Percentiles rank a stretch among this genome's conserved stretches.
Conservation (phyloP, 2,329 filamentous ascomycete species). For the Monosporascus sp. region DNA sequence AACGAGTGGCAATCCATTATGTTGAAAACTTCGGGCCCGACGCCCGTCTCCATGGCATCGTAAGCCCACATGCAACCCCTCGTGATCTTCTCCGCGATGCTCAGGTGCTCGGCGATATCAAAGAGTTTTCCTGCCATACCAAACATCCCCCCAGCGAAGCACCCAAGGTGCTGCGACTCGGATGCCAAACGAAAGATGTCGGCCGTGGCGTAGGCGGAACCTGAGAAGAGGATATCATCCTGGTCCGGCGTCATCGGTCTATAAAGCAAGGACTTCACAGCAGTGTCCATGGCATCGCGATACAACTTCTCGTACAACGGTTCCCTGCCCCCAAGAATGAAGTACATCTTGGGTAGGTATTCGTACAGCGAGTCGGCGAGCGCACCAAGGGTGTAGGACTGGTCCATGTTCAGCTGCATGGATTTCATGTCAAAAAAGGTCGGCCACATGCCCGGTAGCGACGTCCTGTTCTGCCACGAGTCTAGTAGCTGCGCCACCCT, state of each 20-base stretch:
- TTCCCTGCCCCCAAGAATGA: conserved; percentile 61
- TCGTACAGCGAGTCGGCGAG: conserved; percentile 54
- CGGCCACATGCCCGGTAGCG: conserved; percentile 75
- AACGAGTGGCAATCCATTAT: conserved; percentile 37
- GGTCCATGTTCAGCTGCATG: conserved; percentile 36
- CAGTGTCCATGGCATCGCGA: conserved; percentile 52
- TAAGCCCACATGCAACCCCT: conserved; percentile 58
- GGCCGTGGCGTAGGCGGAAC: conserved; percentile 26
- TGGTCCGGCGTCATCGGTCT: conserved; percentile 60
- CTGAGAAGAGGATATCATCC: conserved; percentile 60
- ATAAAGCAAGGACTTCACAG: conserved; percentile 61
- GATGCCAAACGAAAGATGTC: conserved; percentile 23
- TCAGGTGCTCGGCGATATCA: conserved; percentile 39
- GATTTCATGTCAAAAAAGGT: conserved; percentile 54
- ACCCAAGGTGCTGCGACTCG: conserved; percentile 39
- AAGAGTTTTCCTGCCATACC: conserved; percentile 42
- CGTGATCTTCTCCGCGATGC: conserved; percentile 42
- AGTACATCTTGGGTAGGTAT: conserved; percentile 57
- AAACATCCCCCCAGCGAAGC: conserved; percentile 46
- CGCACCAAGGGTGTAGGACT: conserved; percentile 48
- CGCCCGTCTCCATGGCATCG: conserved; percentile 44
- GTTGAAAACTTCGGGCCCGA: conserved; percentile 55
- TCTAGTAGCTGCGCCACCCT: conserved; percentile 69
- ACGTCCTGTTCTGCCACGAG: conserved; percentile 61
- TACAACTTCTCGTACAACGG: conserved; percentile 62